Evolutionary conservation across 306 rosid species (phyloP).

Genomic region (Rubus idaeus): DNA sequence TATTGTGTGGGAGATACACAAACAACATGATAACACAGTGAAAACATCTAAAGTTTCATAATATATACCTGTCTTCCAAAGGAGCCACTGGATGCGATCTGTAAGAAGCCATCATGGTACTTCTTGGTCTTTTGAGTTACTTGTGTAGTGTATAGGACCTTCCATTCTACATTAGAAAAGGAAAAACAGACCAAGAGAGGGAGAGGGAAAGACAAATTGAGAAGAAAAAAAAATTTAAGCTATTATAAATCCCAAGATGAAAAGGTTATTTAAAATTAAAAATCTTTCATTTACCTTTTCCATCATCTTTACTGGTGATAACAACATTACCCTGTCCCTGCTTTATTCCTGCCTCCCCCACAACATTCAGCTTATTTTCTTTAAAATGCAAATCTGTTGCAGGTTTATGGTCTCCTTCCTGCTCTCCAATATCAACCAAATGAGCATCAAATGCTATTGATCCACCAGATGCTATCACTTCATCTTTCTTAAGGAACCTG

Average conservation of each 20-base stretch:
- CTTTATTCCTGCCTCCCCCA: constrained; percentile 31
- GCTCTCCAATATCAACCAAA: constrained; percentile 70
- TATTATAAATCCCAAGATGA: neutral
- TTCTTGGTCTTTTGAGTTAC: constrained; percentile 63
- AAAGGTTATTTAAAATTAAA: neutral
- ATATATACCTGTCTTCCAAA: constrained; percentile 60
- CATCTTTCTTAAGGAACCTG: constrained; percentile 70
- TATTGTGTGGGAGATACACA: constrained; percentile 1
- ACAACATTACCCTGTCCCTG: constrained; percentile 37
- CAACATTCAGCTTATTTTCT: constrained; percentile 25
- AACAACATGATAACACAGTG: neutral
- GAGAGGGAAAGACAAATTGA: neutral
- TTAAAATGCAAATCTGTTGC: constrained; percentile 28
- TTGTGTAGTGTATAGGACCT: constrained; percentile 62
- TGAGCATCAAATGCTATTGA: constrained; percentile 60
- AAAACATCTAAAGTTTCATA: constrained; percentile 3
- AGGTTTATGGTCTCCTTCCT: constrained; percentile 44
- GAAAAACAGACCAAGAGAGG: neutral
- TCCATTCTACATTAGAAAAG: constrained; percentile 55
- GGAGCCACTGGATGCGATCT: constrained; percentile 47
- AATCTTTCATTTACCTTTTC: constrained; percentile 32
- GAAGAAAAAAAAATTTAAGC: neutral
- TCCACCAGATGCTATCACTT: constrained; percentile 55
- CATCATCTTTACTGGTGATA: constrained; percentile 25
- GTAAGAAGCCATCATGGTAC: constrained; percentile 72